Percentiles rank a stretch among this genome's conserved stretches.
These are phyloP conservation scores for Phoenix dactylifera DNA, from an alignment of 176 grass and related monocot species.

Conservation along the genomic window DNA sequence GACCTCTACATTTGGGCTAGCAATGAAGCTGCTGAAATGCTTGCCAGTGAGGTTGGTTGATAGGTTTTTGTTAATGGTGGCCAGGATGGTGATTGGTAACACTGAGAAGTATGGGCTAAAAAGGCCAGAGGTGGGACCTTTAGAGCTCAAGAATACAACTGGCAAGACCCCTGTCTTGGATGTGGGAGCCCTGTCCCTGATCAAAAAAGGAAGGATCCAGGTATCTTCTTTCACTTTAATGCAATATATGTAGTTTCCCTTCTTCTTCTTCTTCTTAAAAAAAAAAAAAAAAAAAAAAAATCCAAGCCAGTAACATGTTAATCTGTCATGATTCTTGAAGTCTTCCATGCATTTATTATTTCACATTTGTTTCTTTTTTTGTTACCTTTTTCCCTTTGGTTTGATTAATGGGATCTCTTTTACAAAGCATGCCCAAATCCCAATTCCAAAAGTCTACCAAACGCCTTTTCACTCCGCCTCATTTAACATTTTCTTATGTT, in stretches of 20 bases:
- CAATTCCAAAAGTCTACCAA: background rate
- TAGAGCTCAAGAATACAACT: slow-evolving; percentile 69
- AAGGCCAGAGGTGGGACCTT: slow-evolving; percentile 74
- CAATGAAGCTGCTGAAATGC: slow-evolving; percentile 63
- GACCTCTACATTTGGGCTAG: slow-evolving; percentile 54
- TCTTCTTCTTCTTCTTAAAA: too few relatives aligned
- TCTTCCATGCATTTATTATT: too few relatives aligned
- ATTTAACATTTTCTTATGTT: too few relatives aligned
- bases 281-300: too few relatives aligned
- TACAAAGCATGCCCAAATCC: background rate
- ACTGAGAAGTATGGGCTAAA: slow-evolving; percentile 66
- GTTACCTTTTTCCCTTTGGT: background rate
- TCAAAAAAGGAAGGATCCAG: slow-evolving; percentile 78
- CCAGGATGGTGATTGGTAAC: slow-evolving; percentile 51
- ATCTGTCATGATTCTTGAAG: too few relatives aligned
- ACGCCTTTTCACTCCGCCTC: background rate
- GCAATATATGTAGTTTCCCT: too few relatives aligned
- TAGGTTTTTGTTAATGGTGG: slow-evolving; percentile 40
- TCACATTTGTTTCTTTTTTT: too few relatives aligned
- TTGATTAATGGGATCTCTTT: slow-evolving; percentile 3
- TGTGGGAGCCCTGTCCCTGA: slow-evolving; percentile 71
- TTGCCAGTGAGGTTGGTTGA: slow-evolving; percentile 72
- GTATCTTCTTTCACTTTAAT: slow-evolving; percentile 14
- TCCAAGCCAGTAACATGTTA: too few relatives aligned
- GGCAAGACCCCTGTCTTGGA: slow-evolving; percentile 94